Evolutionary conservation across 495 filamentous ascomycete species (phyloP).

Genomic region (Xanthoparmelia taractica): DNA sequence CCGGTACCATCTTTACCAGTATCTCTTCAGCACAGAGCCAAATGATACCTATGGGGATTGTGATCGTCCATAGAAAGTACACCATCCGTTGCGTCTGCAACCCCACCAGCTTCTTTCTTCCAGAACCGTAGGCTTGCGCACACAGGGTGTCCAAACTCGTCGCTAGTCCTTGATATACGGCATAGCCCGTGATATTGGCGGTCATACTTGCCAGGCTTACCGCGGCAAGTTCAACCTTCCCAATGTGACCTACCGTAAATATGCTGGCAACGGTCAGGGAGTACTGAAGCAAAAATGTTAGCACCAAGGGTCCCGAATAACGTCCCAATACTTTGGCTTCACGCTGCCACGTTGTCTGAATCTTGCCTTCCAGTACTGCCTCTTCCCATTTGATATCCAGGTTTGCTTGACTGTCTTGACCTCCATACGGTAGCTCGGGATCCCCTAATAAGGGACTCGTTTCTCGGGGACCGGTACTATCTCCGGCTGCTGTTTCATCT

Average conservation of each 20-base stretch:
- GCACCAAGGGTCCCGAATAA: slow-evolving; percentile 58
- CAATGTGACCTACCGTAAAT: slow-evolving; percentile 59
- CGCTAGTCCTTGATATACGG: slow-evolving; percentile 62
- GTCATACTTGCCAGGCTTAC: slow-evolving; percentile 62
- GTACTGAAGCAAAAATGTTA: slow-evolving; percentile 70
- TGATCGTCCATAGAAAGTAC: slow-evolving; percentile 53
- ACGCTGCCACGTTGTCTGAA: slow-evolving; percentile 77
- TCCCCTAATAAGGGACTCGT: slow-evolving; percentile 44
- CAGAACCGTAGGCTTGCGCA: slow-evolving; percentile 69
- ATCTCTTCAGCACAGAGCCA: slow-evolving; percentile 58
- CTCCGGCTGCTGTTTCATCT: neutral
- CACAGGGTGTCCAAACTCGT: slow-evolving; percentile 71
- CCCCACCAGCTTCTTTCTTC: slow-evolving; percentile 59
- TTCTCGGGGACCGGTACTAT: slow-evolving; percentile 32
- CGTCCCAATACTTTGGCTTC: slow-evolving; percentile 61
- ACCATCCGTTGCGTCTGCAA: slow-evolving; percentile 67
- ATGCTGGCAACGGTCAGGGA: slow-evolving; percentile 63
- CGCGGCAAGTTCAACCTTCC: slow-evolving; percentile 56
- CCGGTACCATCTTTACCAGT: slow-evolving; percentile 55
- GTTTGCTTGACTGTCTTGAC: slow-evolving; percentile 31
- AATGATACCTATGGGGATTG: slow-evolving; percentile 56
- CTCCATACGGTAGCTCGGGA: slow-evolving; percentile 29
- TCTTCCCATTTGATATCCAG: slow-evolving; percentile 64
- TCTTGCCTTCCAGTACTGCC: slow-evolving; percentile 60
- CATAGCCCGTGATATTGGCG: slow-evolving; percentile 65